Evolutionary conservation across 805 yeast species (phyloP), one percentile per base, ranked within the genome.

Genomic region (Candida patagonica): DNA sequence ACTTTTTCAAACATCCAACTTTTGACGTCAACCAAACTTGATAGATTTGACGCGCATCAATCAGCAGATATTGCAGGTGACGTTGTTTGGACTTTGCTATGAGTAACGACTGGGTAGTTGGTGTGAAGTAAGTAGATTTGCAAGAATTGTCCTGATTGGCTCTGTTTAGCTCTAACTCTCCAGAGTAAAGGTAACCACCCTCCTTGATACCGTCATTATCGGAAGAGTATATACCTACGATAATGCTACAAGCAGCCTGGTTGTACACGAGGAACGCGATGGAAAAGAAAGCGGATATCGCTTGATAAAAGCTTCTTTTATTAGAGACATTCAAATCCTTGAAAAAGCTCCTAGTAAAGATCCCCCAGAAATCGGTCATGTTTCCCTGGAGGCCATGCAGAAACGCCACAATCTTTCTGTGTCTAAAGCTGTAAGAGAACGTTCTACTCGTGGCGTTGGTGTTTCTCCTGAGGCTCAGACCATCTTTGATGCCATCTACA

Each of bases 211-310:
- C 21, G 64, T 65, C 6, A 65, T 76, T 38, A 65, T 66, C n/a
- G 94, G 92, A 1, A 62, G 68, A 24, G 68, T 83, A 27, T 78
- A 76, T 55, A 70, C 86, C 7, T 78, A 72, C 55, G 72, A 74
- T 42, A 64, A 77, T 6, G 41, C 42, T 5, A 67, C 66, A 40
- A 66, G 68, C 30, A 55, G 74, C n/a, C 45, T 73, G 19, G 56
- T 71, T 1, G 51, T 68, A 4, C 20, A n/a, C 9, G 40, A 37
- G 19, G 40, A 37, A 13, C 19, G 17, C 12, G 22, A 20, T 20
- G 20, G 29, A 5, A 19, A 23, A n/a, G 16, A 20, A 5, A 27
- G 15, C 29, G n/a, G 15, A 25, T 77, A 72, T 56, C 68, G 71
- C 43, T 60, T 80, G 35, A 61, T 80, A 38, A 77, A 76, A 52